phyloP scores from a whole-genome alignment of 768 basidiomycete genomes.

The Phylloporus sp. region DNA sequence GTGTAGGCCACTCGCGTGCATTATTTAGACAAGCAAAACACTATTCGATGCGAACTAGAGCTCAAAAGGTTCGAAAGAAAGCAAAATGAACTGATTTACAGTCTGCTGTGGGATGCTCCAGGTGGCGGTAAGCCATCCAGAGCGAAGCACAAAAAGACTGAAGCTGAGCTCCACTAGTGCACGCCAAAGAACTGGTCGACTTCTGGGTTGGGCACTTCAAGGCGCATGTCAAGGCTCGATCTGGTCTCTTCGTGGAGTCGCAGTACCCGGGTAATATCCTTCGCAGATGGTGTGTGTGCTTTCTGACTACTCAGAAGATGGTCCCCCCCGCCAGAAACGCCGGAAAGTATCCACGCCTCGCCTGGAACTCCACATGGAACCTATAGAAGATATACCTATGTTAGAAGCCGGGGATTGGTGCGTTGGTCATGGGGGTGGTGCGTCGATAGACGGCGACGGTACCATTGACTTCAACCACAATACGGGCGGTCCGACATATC shows the following conservation, averaged over 20 bases:
- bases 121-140: conserved; percentile 47
- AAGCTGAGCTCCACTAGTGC: conserved; percentile 39
- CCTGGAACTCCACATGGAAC: not conserved
- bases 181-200: conserved; percentile 58
- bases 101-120: conserved; percentile 65
- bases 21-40: conserved; percentile 60
- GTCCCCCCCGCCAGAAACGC: conserved; percentile 42
- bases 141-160: not conserved
- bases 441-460: conserved; percentile 7
- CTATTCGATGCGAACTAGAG: conserved; percentile 45
- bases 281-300: not conserved
- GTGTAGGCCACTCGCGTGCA: conserved; percentile 55
- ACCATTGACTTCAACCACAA: conserved; percentile 23
- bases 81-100: conserved; percentile 48
- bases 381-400: not conserved
- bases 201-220: conserved; percentile 76
- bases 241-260: conserved; percentile 22
- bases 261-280: conserved; percentile 11
- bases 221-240: conserved; percentile 61
- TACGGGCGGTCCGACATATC: conserved; percentile 18
- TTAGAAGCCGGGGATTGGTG: conserved; percentile 12
- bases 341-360: conserved; percentile 32
- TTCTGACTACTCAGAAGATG: conserved; percentile 29
- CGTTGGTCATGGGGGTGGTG: conserved; percentile 5
- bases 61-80: conserved; percentile 55